These are phyloP conservation scores for Bolboschoenoplectus hybrid DNA, from an alignment of 202 grass and related monocot species.

Conservation along the genomic window DNA sequence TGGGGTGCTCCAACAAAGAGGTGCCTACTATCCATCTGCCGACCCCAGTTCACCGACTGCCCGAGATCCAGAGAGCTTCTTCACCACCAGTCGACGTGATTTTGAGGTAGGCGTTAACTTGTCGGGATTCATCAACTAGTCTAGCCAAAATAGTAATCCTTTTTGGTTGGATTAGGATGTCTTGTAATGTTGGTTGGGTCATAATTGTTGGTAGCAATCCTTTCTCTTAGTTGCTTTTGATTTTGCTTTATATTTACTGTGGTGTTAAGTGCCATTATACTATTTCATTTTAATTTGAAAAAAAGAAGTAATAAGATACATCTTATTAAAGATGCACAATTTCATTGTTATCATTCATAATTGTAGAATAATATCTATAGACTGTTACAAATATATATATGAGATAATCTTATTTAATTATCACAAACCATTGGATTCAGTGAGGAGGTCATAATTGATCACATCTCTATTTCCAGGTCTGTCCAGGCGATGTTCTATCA, in stretches of 20 bases:
- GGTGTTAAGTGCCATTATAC: neutral
- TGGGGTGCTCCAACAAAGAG: constrained; percentile 49
- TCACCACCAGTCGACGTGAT: constrained; percentile 40
- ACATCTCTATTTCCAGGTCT: neutral
- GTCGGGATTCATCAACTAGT: neutral
- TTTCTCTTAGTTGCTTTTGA: neutral
- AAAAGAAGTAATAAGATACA: neutral
- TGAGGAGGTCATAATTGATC: neutral
- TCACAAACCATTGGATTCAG: neutral
- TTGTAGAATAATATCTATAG: neutral
- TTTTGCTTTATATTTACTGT: neutral
- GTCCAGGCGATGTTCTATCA: constrained; percentile 60
- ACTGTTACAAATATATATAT: neutral
- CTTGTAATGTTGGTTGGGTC: neutral
- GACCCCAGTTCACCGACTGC: constrained; percentile 46
- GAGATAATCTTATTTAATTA: neutral
- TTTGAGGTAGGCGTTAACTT: constrained; percentile 35
- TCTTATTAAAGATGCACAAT: neutral
- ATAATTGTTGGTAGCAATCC: neutral
- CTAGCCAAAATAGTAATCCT: neutral
- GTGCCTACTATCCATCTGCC: constrained; percentile 58
- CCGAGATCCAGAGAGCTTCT: constrained; percentile 48
- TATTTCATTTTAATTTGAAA: neutral
- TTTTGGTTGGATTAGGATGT: neutral
- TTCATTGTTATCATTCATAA: constrained; percentile 7